Base-by-base conservation (phyloP, 495 filamentous ascomycete species). In the Penicillium psychrofluorescens region DNA sequence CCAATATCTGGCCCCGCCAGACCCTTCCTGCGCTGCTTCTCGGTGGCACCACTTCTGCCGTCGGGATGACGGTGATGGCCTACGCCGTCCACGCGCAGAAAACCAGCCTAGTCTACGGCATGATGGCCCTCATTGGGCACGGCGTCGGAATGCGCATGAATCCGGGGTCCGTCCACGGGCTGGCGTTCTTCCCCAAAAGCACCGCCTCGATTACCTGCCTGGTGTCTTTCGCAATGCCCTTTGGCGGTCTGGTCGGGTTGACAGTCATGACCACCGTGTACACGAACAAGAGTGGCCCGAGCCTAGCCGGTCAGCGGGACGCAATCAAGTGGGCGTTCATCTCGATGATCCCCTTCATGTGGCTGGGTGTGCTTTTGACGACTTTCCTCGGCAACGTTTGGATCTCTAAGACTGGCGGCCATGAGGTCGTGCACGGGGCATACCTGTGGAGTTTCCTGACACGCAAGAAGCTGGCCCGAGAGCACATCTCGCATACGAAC, bases 191-290 rank as follows among this genome's bases (percentile, higher is more conserved):
- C 51, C 77, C 72, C 0, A 56, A 61, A 6, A 54, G 63, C 16
- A 75, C 78, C 4, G 66, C 78, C 0, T 54, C 68, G 4, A 71
- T 79, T 1, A 64, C 75, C 44, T 76, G 72, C 11, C 45, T 81
- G 4, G 65, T 76, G 49, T 48, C 62, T 0, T 76, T 81, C 37
- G 65, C 72, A 4, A 41, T 67, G 27, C 73, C 74, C 0, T 75
- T 84, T 44, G 80, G 80, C 22, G 79, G 79, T 22, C 76, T 79
- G 0, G 47, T 83, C 10, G 68, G 63, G 4, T 58, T 80, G 22
- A 80, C 79, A 0, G 67, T 83, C 36, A 81, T 83, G 76, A 65
- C 75, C 6, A 71, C 67, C 28, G 77, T 83, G 1, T 81, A 83
- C 54, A 77, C 78, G 44, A 82, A 82, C 56, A 72, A 65, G 29